Conservation (phyloP, 768 basidiomycete species). For the Brasilioporus rufonigricans region DNA sequence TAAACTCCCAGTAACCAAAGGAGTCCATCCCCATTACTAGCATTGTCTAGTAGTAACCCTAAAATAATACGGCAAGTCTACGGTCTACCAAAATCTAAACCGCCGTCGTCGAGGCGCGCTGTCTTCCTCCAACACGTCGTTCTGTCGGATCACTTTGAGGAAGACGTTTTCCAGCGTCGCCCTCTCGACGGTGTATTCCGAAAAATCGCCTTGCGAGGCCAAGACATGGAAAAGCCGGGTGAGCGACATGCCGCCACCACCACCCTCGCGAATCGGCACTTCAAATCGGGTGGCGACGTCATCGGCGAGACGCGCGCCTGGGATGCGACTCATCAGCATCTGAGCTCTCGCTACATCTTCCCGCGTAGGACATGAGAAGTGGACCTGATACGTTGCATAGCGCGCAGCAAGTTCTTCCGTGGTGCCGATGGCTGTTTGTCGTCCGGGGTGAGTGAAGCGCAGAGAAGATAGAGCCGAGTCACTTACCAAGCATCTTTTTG, state of each 20-base stretch:
- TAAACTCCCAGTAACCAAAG: too few species aligned
- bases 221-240: conserved; percentile 58
- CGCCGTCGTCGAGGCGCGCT: conserved; percentile 3
- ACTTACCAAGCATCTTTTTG: conserved; percentile 59
- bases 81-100: neutral
- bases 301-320: conserved; percentile 63
- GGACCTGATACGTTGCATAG: conserved; percentile 74
- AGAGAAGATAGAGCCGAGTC: neutral
- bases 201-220: conserved; percentile 49
- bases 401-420: conserved; percentile 60
- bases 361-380: conserved; percentile 64
- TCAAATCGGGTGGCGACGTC: conserved; percentile 78
- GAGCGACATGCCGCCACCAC: conserved; percentile 40
- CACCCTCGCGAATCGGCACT: conserved; percentile 46
- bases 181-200: conserved; percentile 70
- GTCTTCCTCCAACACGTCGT: conserved; percentile 53
- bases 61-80: too few species aligned
- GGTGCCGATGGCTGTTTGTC: conserved; percentile 57
- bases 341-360: conserved; percentile 60
- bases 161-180: conserved; percentile 72
- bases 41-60: too few species aligned
- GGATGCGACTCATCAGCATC: conserved; percentile 57
- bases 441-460: neutral
- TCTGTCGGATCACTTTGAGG: conserved; percentile 64
- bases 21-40: too few species aligned